These are phyloP conservation scores for Wakefieldia striispora DNA, from an alignment of 768 basidiomycete genomes.

Conservation along the genomic window DNA sequence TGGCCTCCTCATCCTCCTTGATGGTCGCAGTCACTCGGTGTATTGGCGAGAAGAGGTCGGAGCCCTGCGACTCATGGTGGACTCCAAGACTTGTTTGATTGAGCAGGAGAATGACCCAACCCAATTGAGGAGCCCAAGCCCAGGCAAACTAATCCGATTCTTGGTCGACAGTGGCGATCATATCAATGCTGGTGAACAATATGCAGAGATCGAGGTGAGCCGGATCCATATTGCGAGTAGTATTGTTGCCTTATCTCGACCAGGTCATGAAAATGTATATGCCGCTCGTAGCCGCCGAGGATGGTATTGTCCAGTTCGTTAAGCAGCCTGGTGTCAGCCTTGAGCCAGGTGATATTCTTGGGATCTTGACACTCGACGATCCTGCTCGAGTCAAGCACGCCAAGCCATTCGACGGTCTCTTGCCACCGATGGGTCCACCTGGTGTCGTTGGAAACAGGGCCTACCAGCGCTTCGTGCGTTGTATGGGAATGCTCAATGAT, in stretches of 20 bases:
- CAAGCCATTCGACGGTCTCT: slow-evolving; percentile 94
- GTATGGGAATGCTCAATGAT: slow-evolving; percentile 76
- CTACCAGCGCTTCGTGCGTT: slow-evolving; percentile 78
- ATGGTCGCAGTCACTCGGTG: slow-evolving; percentile 93
- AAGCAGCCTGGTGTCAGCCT: slow-evolving; percentile 98
- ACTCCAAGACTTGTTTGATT: slow-evolving; percentile 96
- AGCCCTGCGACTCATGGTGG: slow-evolving; percentile 87
- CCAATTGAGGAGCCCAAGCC: slow-evolving; percentile 91
- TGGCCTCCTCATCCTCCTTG: slow-evolving; percentile 86
- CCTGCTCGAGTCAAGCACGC: slow-evolving; percentile 96
- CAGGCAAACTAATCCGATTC: slow-evolving; percentile 93
- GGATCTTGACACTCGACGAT: slow-evolving; percentile 94
- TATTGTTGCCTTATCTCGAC: slow-evolving; percentile 1
- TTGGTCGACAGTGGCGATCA: slow-evolving; percentile 97
- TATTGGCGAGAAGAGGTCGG: slow-evolving; percentile 99
- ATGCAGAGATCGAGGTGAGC: slow-evolving; percentile 94
- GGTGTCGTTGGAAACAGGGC: slow-evolving; percentile 85
- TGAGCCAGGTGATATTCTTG: slow-evolving; percentile 95
- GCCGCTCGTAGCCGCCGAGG: slow-evolving; percentile 92
- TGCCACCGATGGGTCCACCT: slow-evolving; percentile 84
- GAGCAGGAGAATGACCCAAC: slow-evolving; percentile 99
- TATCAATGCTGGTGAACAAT: slow-evolving; percentile 93
- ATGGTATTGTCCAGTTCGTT: slow-evolving; percentile 91
- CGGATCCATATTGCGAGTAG: background rate
- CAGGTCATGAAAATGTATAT: slow-evolving; percentile 99